Evolutionary conservation across 768 basidiomycete species (phyloP), one percentile per base, ranked within the genome.

Genomic region (Hericium alpestre): DNA sequence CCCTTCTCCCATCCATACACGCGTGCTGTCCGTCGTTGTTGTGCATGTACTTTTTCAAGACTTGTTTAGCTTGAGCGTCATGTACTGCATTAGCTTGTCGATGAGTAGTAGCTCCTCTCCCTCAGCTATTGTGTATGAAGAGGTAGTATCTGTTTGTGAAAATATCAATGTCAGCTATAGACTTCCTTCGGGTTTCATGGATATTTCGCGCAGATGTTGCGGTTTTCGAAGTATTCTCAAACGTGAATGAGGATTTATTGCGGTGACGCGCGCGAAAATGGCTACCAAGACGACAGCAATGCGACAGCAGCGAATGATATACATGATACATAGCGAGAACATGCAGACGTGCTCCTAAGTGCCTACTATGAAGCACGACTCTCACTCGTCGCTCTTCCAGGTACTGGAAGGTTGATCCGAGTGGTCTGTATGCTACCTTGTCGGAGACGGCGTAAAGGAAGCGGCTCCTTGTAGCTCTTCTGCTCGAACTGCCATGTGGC

Each of bases 401-500:
- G 32, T 32, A 32, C 43, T 10, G 43, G n/a, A 46, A 11, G 43
- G 43, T 46, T 46, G n/a, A 46, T 18, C 11, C 43, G 43, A 20
- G n/a, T 46, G 43, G 20, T n/a, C 38, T 58, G 51, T 13, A 62
- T 55, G 39, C 61, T 62, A 41, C 61, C 61, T 46, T 62, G 61
- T 53, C 60, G 57, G 23, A 56, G 60, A 13, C 62, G 60, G 38
- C 74, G 60, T 39, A 69, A 61, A 0, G 64, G 49, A 10, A 76
- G 60, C 23, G 73, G 62, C 37, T 77, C 76, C 51, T 68, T 68
- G 62, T 66, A 72, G 38, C 64, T 69, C 66, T 77, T 79, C 55
- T 61, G 65, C 59, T 79, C 77, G 54, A 71, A 79, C 48, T 74
- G 75, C 77, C 77, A 79, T 16, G 77, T 79, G 32, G 77, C 73